Evolutionary conservation across 352 stramenopile genomes (phyloP).

Genomic region (Phytophthora macrochlamydospora): DNA sequence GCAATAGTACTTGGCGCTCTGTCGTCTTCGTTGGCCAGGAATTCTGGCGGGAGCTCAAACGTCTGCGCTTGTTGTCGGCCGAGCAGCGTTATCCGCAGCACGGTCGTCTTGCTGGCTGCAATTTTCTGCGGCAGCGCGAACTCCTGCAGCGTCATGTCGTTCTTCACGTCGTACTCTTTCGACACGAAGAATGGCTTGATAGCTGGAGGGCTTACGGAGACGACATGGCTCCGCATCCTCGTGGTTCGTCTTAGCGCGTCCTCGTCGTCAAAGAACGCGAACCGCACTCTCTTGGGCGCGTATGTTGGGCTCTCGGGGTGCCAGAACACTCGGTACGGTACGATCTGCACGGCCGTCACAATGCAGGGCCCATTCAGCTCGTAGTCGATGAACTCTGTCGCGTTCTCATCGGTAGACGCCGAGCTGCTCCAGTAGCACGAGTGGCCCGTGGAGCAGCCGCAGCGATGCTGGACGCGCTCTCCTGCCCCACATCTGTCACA

Average conservation of each 20-base stretch:
- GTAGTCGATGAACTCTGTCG: slow-evolving; percentile 82
- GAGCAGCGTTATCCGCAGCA: slow-evolving; percentile 66
- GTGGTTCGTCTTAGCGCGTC: slow-evolving; percentile 20
- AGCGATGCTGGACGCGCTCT: slow-evolving; percentile 66
- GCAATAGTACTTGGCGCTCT: slow-evolving; percentile 77
- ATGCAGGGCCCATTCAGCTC: slow-evolving; percentile 56
- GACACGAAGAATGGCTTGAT: slow-evolving; percentile 64
- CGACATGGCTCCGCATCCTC: slow-evolving; percentile 6
- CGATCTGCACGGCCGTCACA: slow-evolving; percentile 63
- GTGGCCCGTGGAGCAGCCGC: slow-evolving; percentile 71
- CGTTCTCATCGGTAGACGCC: slow-evolving; percentile 60
- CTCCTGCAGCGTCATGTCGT: slow-evolving; percentile 75
- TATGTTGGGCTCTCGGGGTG: slow-evolving; percentile 79
- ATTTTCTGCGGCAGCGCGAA: slow-evolving; percentile 63
- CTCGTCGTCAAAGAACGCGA: slow-evolving; percentile 68
- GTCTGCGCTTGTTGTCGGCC: slow-evolving; percentile 77
- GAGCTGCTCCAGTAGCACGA: slow-evolving; percentile 90
- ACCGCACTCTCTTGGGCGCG: slow-evolving; percentile 64
- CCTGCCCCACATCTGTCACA: slow-evolving; percentile 35
- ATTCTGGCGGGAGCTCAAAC: slow-evolving; percentile 62
- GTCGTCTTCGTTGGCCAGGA: slow-evolving; percentile 48
- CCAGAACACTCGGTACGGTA: slow-evolving; percentile 85
- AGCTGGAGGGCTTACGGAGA: slow-evolving; percentile 13
- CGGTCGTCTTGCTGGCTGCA: slow-evolving; percentile 38
- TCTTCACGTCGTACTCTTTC: slow-evolving; percentile 55